Percentiles rank a stretch among this genome's conserved stretches.
phyloP scores from a whole-genome alignment of 371 early-diverging fungal genomes.

The Thermomucor indicae-seudaticae region DNA sequence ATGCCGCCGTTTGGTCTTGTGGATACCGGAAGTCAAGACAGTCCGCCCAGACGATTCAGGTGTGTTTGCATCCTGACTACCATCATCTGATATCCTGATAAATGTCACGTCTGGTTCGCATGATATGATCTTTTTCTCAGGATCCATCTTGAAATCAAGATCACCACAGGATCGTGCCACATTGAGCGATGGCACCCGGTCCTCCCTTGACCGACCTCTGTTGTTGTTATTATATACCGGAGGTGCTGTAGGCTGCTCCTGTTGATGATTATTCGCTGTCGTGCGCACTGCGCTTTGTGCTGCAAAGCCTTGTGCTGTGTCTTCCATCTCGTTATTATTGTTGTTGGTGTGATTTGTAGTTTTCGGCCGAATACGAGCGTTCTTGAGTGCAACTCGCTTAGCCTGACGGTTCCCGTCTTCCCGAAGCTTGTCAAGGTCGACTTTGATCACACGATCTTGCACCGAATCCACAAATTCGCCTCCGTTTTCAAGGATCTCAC shows the following conservation, averaged over 20 bases:
- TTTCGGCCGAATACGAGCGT: conserved; percentile 58
- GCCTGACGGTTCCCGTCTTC: conserved; percentile 49
- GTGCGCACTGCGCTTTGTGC: conserved; percentile 30
- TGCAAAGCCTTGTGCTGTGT: conserved; percentile 12
- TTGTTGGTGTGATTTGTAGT: not conserved
- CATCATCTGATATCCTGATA: conserved; percentile 35
- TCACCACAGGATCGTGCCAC: conserved; percentile 64
- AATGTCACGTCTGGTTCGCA: conserved; percentile 61
- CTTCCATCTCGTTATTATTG: not conserved
- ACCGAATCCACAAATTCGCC: conserved; percentile 66
- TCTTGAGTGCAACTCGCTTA: conserved; percentile 52
- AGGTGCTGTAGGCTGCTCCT: not conserved
- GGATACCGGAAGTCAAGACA: conserved; percentile 16
- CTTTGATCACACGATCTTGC: conserved; percentile 57
- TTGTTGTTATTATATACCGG: not conserved
- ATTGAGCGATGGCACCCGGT: conserved; percentile 52
- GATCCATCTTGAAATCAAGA: conserved; percentile 60
- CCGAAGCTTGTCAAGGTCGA: conserved; percentile 46
- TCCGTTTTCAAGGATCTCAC: conserved; percentile 60
- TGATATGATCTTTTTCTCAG: conserved; percentile 47
- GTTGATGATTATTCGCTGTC: conserved; percentile 14
- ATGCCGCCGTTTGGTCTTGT: conserved; percentile 33
- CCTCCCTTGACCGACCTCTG: conserved; percentile 32
- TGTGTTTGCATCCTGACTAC: not conserved
- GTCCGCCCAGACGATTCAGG: conserved; percentile 2